Percentiles rank a stretch among this genome's conserved stretches.
phyloP scores from a whole-genome alignment of 768 basidiomycete genomes.

The Pisolithus marmoratus region DNA sequence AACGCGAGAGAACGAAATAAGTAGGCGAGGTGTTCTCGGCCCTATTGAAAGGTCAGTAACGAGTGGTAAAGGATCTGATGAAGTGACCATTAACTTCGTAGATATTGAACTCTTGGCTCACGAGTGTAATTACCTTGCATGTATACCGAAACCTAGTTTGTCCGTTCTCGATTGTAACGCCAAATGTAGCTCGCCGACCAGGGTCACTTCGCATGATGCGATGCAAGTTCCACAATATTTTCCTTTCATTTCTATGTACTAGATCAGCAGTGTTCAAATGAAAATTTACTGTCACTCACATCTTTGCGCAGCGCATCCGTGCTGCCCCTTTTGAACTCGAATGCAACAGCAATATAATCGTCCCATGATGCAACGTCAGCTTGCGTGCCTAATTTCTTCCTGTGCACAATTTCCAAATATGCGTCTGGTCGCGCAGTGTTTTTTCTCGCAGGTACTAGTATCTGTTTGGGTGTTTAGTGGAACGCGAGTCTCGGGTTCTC shows the following conservation, averaged over 20 bases:
- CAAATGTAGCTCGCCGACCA: constrained; percentile 18
- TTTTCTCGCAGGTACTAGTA: too few relatives aligned
- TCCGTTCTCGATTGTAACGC: constrained; percentile 20
- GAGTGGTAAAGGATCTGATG: neutral
- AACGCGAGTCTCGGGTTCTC: too few relatives aligned
- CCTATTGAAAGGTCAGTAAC: neutral
- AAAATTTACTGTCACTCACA: neutral
- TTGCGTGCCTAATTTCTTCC: too few relatives aligned
- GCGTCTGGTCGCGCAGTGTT: too few relatives aligned
- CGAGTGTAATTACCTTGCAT: constrained; percentile 15
- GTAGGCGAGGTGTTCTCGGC: neutral
- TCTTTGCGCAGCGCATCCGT: neutral
- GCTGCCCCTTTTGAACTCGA: constrained; percentile 4
- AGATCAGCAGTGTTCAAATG: too few relatives aligned
- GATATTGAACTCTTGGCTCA: constrained; percentile 12
- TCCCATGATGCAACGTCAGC: too few relatives aligned
- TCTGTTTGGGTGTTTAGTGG: too few relatives aligned
- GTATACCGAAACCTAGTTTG: constrained; percentile 25
- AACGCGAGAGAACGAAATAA: neutral
- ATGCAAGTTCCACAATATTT: constrained; percentile 9
- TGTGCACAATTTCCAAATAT: too few relatives aligned
- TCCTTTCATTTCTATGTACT: neutral
- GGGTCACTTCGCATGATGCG: constrained; percentile 23
- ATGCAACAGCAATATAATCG: constrained; percentile 25
- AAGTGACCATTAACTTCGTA: constrained; percentile 1